Conservation (phyloP, 108 stramenopile species). For the Nitzschia sp. region DNA sequence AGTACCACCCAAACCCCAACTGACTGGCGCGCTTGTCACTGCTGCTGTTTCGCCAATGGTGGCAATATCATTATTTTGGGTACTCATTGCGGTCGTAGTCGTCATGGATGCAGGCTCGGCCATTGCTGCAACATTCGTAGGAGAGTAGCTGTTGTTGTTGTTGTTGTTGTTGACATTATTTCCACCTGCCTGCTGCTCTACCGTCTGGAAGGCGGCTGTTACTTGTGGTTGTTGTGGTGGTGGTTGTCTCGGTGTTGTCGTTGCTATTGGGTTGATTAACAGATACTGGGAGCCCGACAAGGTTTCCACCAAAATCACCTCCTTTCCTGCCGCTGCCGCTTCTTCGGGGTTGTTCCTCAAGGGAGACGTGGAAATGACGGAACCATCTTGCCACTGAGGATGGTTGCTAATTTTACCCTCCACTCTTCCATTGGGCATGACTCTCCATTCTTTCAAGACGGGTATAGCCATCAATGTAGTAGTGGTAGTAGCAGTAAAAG, state of each 20-base stretch:
- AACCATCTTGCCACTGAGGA: background rate
- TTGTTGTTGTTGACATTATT: background rate
- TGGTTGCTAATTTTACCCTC: background rate
- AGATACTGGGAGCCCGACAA: background rate
- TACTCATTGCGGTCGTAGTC: too few species aligned
- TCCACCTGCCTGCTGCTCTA: background rate
- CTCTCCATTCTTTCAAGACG: slow-evolving; percentile 11
- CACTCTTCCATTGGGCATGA: background rate
- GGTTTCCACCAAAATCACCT: background rate
- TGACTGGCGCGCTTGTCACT: too few species aligned
- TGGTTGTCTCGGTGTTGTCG: background rate
- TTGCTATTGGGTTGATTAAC: background rate
- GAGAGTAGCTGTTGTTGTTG: background rate
- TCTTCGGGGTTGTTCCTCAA: background rate
- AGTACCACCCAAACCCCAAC: too few species aligned
- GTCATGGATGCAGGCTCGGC: background rate
- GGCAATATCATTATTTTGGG: too few species aligned
- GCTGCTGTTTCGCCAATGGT: too few species aligned
- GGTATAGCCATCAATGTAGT: background rate
- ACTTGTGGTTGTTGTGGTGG: background rate
- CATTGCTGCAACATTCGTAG: too few species aligned
- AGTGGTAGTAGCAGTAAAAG: too few species aligned
- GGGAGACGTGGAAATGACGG: slow-evolving; percentile 13
- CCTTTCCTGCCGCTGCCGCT: background rate
- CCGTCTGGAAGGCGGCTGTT: background rate